Base-by-base conservation (phyloP, 257 asterid species). In the Fraxinus anomala region DNA sequence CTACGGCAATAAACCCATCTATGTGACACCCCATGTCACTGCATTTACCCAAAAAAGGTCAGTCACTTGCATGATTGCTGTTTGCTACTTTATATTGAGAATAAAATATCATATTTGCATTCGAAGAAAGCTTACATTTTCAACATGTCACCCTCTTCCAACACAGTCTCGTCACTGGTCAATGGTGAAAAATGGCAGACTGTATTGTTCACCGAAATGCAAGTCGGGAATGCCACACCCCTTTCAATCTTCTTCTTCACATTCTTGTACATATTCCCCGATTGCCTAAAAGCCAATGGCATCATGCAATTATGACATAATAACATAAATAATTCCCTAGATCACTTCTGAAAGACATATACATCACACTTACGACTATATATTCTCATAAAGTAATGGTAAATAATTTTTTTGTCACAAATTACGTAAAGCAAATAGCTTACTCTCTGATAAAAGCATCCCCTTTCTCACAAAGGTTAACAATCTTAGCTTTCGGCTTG, bases 21-120 rank as follows among this genome's bases (percentile, higher is more conserved):
- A 94, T 91, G 83, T 94, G 98, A 83, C 97, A 94, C 68, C 98
- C 98, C 95, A 92, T 87, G 83, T 94, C 98, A 79, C 97, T 94
- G 93, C 83, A 89, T 37, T 67, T 34, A 70, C 56, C 69, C 56
- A 76, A 39, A 76, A 73, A 17, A 24, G 21, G 14, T 34, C 19
- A 28, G 28, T 73, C 66, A 56, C 16, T 61, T 24, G 31, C 31
- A 24, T 17, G 24, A 51, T 66, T 39, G 3, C 28, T 70, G 42
- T 63, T 59, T 56, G 17, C 23, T 76, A 81, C 59, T 17, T 63
- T 23, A 56, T 3, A 51, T 17, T 51, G 63, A 51, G 13, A 37
- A 9, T 39, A 36, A 31, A 39, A 8, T 39, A 39, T 39, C 12
- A 39, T 39, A 39, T 13, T 39, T 39, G 28, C 47, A 6, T 56